Conservation (phyloP, 345 rosid genomes). For the Aurinia saxatilis region DNA sequence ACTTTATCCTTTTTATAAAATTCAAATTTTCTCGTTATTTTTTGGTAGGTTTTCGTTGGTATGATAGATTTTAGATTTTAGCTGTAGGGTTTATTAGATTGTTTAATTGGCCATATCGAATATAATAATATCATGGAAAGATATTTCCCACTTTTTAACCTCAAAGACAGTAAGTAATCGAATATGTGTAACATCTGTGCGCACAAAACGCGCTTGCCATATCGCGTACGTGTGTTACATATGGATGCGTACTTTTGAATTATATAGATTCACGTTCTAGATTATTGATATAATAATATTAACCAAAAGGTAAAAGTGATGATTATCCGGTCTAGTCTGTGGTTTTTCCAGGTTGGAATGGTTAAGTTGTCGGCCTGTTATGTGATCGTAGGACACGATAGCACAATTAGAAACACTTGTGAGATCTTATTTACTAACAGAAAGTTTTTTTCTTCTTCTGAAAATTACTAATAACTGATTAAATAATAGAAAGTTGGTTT, state of each 20-base stretch:
- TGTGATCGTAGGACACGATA: slow-evolving; percentile 7
- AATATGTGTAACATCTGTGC: slow-evolving; percentile 14
- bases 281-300: not conserved
- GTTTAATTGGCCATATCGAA: not conserved
- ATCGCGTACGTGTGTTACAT: slow-evolving; percentile 19
- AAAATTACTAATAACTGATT: no score
- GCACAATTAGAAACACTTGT: slow-evolving; percentile 1
- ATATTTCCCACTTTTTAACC: slow-evolving; percentile 6
- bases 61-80: slow-evolving; percentile 7
- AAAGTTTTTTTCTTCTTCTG: no score
- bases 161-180: slow-evolving; percentile 14
- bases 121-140: not conserved
- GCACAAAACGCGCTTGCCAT: slow-evolving; percentile 14
- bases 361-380: slow-evolving; percentile 10
- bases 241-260: slow-evolving; percentile 10
- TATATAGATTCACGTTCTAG: slow-evolving; percentile 14
- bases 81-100: slow-evolving; percentile 10
- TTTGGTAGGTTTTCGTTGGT: slow-evolving; percentile 6
- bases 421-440: not conserved
- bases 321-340: slow-evolving; percentile 4
- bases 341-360: slow-evolving; percentile 24
- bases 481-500: not conserved
- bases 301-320: slow-evolving; percentile 7
- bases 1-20: not conserved
- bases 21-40: slow-evolving; percentile 6